Conservation (phyloP, 2,329 filamentous ascomycete genomes). For the Xylaria hypoxylon region DNA sequence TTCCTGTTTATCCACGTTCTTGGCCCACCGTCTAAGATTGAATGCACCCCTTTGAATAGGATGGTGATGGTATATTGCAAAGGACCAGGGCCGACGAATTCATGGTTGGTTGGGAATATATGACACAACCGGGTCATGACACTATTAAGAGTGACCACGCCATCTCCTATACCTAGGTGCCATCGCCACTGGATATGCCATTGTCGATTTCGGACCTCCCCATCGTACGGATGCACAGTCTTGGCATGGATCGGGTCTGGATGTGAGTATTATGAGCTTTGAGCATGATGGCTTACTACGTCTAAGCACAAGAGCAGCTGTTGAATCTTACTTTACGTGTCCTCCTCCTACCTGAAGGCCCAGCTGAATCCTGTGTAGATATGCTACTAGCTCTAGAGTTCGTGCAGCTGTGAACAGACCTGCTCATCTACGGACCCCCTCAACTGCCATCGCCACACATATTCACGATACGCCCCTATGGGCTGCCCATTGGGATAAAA, state of each 20-base stretch:
- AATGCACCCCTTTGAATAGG: background rate
- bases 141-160: background rate
- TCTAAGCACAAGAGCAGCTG: background rate
- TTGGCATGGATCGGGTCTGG: background rate
- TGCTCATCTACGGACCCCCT: background rate
- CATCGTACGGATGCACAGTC: background rate
- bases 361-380: background rate
- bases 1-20: background rate
- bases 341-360: background rate
- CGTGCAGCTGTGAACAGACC: background rate
- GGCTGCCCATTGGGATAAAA: background rate
- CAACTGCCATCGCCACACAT: no score
- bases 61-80: background rate
- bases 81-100: background rate
- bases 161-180: background rate
- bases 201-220: background rate
- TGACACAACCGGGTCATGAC: conserved; percentile 5
- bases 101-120: conserved; percentile 7
- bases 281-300: background rate
- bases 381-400: background rate
- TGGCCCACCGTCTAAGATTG: background rate
- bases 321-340: background rate
- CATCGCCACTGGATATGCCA: background rate
- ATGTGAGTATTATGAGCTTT: background rate
- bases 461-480: background rate